phyloP scores from a whole-genome alignment of 1,139 yeast genomes.

The Hansenula lynferdii region DNA sequence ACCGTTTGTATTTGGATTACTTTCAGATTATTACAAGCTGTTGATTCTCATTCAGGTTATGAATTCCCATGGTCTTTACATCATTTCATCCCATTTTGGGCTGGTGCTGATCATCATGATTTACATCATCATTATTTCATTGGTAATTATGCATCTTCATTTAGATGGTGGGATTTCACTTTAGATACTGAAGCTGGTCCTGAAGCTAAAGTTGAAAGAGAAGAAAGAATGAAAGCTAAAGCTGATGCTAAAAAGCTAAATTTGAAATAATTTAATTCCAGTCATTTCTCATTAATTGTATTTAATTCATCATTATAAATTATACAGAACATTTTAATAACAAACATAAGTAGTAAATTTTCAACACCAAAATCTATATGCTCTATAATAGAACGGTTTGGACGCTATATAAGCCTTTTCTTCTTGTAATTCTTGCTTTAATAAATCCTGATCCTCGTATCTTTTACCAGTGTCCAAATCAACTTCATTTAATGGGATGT shows the following conservation, averaged over 20 bases:
- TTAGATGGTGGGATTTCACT: conserved; percentile 79
- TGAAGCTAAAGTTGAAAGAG: conserved; percentile 25
- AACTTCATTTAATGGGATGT: conserved; percentile 32
- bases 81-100: conserved; percentile 83
- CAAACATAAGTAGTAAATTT: conserved; percentile 15
- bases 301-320: neutral
- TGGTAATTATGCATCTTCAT: conserved; percentile 81
- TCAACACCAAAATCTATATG: conserved; percentile 46
- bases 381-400: conserved; percentile 31
- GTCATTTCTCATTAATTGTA: too few relatives aligned
- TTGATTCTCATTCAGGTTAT: conserved; percentile 88
- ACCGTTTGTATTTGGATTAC: conserved; percentile 76
- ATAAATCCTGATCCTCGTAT: conserved; percentile 39
- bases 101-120: conserved; percentile 92
- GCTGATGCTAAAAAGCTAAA: conserved; percentile 17
- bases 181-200: conserved; percentile 63
- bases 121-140: conserved; percentile 75
- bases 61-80: conserved; percentile 89
- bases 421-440: conserved; percentile 38
- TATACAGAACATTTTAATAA: neutral
- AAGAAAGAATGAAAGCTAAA: conserved; percentile 24
- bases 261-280: neutral
- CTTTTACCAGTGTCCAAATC: conserved; percentile 51
- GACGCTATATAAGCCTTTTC: conserved; percentile 33
- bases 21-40: conserved; percentile 76